A percentile compares a stretch with the other conserved stretches of the same genome.
These are phyloP conservation scores for Fusarium burgessii DNA, from an alignment of 2,329 filamentous ascomycete genomes.

Conservation along the genomic window DNA sequence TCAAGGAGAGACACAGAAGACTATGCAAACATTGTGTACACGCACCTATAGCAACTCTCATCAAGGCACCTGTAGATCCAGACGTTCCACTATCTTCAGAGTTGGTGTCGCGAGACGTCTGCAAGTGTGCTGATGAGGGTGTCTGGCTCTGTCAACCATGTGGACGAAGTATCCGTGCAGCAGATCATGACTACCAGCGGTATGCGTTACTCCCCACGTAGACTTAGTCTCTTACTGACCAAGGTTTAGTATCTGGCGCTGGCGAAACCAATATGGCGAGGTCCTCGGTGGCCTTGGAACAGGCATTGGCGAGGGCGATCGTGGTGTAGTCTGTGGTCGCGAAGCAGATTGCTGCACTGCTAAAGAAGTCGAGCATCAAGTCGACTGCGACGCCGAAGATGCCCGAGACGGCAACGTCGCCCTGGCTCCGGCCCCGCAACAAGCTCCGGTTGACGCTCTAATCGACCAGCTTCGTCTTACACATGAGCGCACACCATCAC, in stretches of 20 bases:
- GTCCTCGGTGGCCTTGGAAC: slow-evolving; percentile 84
- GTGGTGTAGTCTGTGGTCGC: slow-evolving; percentile 90
- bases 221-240: slow-evolving; percentile 15
- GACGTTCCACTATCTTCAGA: slow-evolving; percentile 63
- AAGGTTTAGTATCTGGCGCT: slow-evolving; percentile 79
- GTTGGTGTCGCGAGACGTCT: slow-evolving; percentile 67
- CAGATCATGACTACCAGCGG: slow-evolving; percentile 70
- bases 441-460: slow-evolving; percentile 43
- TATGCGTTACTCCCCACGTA: slow-evolving; percentile 48
- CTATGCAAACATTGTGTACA: slow-evolving; percentile 82
- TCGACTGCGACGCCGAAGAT: slow-evolving; percentile 86
- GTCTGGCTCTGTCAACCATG: slow-evolving; percentile 92
- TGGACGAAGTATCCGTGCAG: slow-evolving; percentile 74
- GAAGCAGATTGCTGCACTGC: slow-evolving; percentile 80
- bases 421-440: slow-evolving; percentile 29
- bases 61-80: slow-evolving; percentile 59
- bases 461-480: slow-evolving; percentile 49
- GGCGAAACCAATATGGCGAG: slow-evolving; percentile 87
- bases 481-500: slow-evolving; percentile 58
- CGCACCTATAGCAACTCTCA: slow-evolving; percentile 72
- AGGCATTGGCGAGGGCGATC: slow-evolving; percentile 87
- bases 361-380: slow-evolving; percentile 82
- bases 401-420: slow-evolving; percentile 59
- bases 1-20: slow-evolving; percentile 82
- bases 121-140: slow-evolving; percentile 64